Conservation (phyloP, 83 land plant genomes). For the Thuja plicata region DNA sequence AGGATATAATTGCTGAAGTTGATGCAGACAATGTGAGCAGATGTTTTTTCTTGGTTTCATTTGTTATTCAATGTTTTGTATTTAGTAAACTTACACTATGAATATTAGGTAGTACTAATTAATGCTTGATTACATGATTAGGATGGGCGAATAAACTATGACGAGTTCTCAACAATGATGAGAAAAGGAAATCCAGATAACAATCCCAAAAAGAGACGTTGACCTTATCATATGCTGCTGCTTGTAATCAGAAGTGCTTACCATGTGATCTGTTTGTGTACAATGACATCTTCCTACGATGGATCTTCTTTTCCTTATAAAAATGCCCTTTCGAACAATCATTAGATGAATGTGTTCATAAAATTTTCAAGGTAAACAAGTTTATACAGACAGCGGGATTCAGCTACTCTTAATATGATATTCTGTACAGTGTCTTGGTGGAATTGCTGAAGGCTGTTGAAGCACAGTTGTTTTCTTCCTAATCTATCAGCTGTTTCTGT, state of each 20-base stretch:
- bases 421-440: not conserved
- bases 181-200: constrained; percentile 45
- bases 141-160: constrained; percentile 59
- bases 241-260: not conserved
- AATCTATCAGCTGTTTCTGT: not conserved
- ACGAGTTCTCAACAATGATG: constrained; percentile 61
- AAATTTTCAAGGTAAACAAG: not conserved
- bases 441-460: not conserved
- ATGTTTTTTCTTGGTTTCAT: not conserved
- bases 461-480: not conserved
- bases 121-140: not conserved
- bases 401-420: not conserved
- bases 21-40: constrained; percentile 71
- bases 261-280: not conserved
- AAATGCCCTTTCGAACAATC: not conserved
- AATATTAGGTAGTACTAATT: not conserved
- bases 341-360: not conserved
- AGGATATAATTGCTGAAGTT: constrained; percentile 64
- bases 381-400: not conserved
- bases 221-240: not conserved
- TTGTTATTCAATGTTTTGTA: not conserved
- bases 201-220: constrained; percentile 7
- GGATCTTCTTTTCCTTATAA: not conserved
- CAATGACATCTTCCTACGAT: not conserved
- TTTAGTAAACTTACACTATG: not conserved